phyloP scores from a whole-genome alignment of 139 green algal genomes.

The Dunaliella sp. region DNA sequence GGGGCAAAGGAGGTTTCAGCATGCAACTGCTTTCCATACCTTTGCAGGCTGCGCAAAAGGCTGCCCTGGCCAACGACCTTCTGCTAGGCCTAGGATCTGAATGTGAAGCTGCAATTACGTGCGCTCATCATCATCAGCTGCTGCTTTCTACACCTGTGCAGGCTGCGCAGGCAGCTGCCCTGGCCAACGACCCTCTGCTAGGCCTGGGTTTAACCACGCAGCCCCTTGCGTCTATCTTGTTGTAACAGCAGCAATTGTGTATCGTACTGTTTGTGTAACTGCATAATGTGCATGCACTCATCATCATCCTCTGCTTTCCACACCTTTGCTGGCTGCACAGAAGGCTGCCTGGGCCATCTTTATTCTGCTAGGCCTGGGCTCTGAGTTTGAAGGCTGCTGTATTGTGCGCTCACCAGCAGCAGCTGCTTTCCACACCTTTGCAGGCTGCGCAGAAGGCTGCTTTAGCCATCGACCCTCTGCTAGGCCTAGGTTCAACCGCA shows the following conservation, averaged over 20 bases:
- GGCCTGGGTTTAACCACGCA: not conserved
- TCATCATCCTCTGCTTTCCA: not conserved
- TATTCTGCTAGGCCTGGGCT: not conserved
- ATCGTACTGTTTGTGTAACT: no score
- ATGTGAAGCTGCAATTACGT: no score
- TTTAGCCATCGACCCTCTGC: not conserved
- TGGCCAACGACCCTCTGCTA: not conserved
- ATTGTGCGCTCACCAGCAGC: not conserved
- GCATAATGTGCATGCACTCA: not conserved
- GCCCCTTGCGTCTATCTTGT: not conserved
- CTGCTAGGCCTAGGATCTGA: not conserved
- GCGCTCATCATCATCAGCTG: not conserved
- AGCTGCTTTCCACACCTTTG: not conserved
- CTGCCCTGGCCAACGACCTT: not conserved
- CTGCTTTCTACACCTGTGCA: not conserved
- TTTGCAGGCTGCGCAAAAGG: conserved; percentile 5
- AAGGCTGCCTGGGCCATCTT: not conserved
- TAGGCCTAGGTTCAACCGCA: not conserved
- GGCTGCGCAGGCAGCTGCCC: not conserved
- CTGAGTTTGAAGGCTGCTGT: no score
- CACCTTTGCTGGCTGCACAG: not conserved
- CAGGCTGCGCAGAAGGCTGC: not conserved
- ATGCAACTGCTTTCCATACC: not conserved
- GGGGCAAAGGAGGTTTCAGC: no score
- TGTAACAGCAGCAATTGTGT: not conserved